Evolutionary conservation across 2,329 filamentous ascomycete genomes (phyloP).

Genomic region (Trichoderma cornu-damae): DNA sequence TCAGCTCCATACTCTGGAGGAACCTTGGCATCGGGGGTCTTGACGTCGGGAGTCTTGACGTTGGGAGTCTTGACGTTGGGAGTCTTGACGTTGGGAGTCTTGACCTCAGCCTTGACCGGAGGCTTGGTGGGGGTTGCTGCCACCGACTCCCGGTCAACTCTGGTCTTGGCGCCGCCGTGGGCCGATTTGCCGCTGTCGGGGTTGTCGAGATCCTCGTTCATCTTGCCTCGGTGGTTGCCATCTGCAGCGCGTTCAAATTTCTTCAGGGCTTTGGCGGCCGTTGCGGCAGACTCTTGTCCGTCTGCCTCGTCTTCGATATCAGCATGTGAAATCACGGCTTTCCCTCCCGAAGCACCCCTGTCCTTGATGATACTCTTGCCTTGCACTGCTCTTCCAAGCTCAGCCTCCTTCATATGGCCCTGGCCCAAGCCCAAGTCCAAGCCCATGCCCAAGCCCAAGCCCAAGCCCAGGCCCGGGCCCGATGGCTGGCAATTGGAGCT

Average conservation of each 20-base stretch:
- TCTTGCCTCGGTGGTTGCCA: neutral
- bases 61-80: neutral
- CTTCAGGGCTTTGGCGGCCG: neutral
- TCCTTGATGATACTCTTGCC: neutral
- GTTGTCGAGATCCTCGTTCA: neutral
- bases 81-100: neutral
- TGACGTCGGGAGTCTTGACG: neutral
- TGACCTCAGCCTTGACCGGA: neutral
- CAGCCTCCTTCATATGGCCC: neutral
- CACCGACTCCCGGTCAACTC: no score
- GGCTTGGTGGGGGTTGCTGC: neutral
- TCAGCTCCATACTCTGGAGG: neutral
- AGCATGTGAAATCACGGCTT: neutral
- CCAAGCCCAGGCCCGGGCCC: no score
- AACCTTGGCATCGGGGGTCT: neutral
- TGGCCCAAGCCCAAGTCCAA: no score
- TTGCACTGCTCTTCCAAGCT: neutral
- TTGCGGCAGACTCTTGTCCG: neutral
- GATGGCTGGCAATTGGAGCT: neutral
- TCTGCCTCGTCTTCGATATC: neutral
- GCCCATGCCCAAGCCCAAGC: no score
- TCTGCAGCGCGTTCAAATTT: neutral
- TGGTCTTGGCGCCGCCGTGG: neutral
- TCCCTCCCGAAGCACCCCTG: neutral
- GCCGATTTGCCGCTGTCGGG: neutral